Conservation (phyloP, 2,329 filamentous ascomycete genomes). For the Pseudogymnoascus sp. region DNA sequence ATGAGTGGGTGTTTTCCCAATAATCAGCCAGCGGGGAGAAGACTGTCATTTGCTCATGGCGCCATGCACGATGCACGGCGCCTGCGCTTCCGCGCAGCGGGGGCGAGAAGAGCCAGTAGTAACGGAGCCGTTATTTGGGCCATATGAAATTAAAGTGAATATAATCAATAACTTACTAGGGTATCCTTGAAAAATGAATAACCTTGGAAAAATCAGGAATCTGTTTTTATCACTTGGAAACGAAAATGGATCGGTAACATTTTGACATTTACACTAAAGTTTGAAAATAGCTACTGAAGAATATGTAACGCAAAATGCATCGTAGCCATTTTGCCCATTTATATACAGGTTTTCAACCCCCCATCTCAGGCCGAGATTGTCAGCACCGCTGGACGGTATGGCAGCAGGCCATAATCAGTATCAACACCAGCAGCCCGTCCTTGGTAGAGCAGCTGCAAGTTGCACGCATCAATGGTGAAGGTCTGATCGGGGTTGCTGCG, state of each 20-base stretch:
- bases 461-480: conserved; percentile 53
- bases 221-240: background rate
- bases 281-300: background rate
- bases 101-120: background rate
- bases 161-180: background rate
- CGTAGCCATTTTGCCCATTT: background rate
- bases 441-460: conserved; percentile 57
- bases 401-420: conserved; percentile 41
- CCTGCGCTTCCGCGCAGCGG: background rate
- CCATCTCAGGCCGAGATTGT: conserved; percentile 32
- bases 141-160: background rate
- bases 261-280: background rate
- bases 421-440: conserved; percentile 38
- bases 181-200: background rate
- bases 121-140: background rate
- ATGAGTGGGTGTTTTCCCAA: background rate
- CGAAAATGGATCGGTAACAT: background rate
- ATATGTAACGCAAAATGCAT: background rate
- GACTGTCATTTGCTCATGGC: background rate
- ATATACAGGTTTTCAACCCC: background rate
- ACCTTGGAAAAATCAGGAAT: too few species aligned
- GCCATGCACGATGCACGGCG: background rate
- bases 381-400: conserved; percentile 47
- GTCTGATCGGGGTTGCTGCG: conserved; percentile 51
- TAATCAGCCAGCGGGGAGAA: background rate